Evolutionary conservation across 2,329 filamentous ascomycete species (phyloP).

Genomic region (Neobulgaria alba): DNA sequence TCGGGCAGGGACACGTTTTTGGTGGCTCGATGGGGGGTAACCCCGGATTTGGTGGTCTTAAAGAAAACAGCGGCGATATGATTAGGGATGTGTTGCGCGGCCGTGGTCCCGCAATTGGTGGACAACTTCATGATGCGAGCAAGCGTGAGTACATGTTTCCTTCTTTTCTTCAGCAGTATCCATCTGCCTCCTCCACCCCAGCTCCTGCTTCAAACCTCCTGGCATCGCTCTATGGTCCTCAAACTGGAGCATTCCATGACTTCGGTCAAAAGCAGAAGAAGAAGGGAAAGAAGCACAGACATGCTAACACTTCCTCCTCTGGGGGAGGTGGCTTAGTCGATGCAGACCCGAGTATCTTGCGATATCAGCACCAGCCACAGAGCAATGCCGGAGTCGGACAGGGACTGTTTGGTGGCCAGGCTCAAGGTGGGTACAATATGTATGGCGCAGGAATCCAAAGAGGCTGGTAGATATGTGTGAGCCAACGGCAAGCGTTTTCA

Average conservation of each 20-base stretch:
- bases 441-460: constrained; percentile 62
- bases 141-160: constrained; percentile 99
- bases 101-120: constrained; percentile 52
- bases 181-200: constrained; percentile 71
- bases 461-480: constrained; percentile 54
- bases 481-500: constrained; percentile 19
- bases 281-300: constrained; percentile 99
- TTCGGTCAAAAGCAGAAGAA: constrained; percentile 97
- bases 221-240: constrained; percentile 83
- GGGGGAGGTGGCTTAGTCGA: constrained; percentile 98
- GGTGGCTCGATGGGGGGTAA: constrained; percentile 54
- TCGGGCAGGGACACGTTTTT: constrained; percentile 81
- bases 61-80: constrained; percentile 66
- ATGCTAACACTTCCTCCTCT: constrained; percentile 99
- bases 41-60: constrained; percentile 52
- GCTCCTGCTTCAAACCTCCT: constrained; percentile 86
- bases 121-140: constrained; percentile 72
- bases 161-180: constrained; percentile 81
- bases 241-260: constrained; percentile 82
- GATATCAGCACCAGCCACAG: constrained; percentile 83
- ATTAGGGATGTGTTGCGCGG: constrained; percentile 75
- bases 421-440: constrained; percentile 72
- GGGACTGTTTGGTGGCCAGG: constrained; percentile 80
- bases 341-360: constrained; percentile 99
- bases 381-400: constrained; percentile 78